Percentiles rank a stretch among this genome's conserved stretches.
Conservation (phyloP, 768 basidiomycete species). For the Suillus lakei region DNA sequence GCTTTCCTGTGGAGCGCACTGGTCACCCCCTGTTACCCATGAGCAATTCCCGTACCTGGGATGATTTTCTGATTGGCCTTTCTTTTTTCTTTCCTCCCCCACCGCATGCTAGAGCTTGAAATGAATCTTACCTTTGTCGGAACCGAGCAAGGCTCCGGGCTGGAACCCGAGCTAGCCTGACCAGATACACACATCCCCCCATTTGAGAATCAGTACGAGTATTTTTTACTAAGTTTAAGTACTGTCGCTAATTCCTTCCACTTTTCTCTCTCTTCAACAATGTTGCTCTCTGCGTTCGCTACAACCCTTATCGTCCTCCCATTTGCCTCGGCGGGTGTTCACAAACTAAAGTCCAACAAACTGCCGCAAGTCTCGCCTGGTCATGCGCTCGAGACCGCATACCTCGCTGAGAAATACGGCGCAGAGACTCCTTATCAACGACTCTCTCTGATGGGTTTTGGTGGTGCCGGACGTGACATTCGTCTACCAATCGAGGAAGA, state of each 20-base stretch:
- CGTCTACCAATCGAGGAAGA: constrained; percentile 56
- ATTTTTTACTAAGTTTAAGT: too few relatives aligned
- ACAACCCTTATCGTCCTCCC: constrained; percentile 46
- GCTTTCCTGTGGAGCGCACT: too few relatives aligned
- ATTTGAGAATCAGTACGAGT: too few relatives aligned
- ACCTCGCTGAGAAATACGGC: constrained; percentile 93
- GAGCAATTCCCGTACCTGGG: too few relatives aligned
- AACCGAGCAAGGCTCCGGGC: too few relatives aligned
- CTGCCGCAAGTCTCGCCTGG: constrained; percentile 64
- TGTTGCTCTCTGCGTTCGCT: constrained; percentile 48
- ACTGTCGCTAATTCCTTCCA: constrained; percentile 11
- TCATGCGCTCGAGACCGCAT: constrained; percentile 74
- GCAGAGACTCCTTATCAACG: constrained; percentile 46
- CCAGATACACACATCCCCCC: too few relatives aligned
- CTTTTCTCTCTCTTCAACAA: constrained; percentile 36
- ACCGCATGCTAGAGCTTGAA: too few relatives aligned
- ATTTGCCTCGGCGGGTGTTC: constrained; percentile 58
- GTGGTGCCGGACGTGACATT: constrained; percentile 69
- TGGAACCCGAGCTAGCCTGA: too few relatives aligned
- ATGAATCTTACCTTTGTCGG: too few relatives aligned
- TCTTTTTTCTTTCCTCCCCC: too few relatives aligned
- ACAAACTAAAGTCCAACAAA: constrained; percentile 91
- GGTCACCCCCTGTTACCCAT: too few relatives aligned
- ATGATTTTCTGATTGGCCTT: too few relatives aligned
- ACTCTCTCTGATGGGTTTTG: constrained; percentile 72